A percentile compares a stretch with the other conserved stretches of the same genome.
These are phyloP conservation scores for Stereocaulon alpinum DNA, from an alignment of 495 filamentous ascomycete species.

Conservation along the genomic window DNA sequence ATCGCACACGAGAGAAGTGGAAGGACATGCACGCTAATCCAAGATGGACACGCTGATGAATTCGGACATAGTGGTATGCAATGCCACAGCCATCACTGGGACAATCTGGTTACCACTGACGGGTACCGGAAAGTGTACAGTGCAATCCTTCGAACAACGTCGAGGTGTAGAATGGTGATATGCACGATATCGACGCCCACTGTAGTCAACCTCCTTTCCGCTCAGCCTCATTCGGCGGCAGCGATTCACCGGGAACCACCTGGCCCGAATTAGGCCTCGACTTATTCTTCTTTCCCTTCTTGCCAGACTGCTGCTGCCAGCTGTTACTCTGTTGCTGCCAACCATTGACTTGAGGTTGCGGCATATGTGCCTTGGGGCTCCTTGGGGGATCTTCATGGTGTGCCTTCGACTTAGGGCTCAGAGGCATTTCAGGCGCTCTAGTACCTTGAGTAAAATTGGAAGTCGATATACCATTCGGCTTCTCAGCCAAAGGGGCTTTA, in stretches of 20 bases:
- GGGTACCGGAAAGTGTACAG: background rate
- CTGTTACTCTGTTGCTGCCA: slow-evolving; percentile 25
- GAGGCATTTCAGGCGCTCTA: slow-evolving; percentile 6
- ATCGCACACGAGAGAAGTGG: background rate
- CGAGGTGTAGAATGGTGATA: background rate
- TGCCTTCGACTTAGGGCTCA: slow-evolving; percentile 1
- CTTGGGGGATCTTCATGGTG: background rate
- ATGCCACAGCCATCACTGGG: background rate
- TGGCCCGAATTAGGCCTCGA: slow-evolving; percentile 27
- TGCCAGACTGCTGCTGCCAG: slow-evolving; percentile 35
- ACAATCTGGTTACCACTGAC: background rate
- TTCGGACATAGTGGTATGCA: background rate
- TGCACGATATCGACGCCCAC: background rate
- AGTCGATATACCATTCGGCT: slow-evolving; percentile 25
- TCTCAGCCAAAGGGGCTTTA: slow-evolving; percentile 26
- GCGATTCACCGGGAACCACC: slow-evolving; percentile 30
- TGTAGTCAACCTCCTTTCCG: slow-evolving; percentile 39
- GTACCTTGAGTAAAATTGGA: background rate
- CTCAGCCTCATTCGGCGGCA: slow-evolving; percentile 40
- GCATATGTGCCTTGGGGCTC: slow-evolving; percentile 1
- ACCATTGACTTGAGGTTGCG: slow-evolving; percentile 21
- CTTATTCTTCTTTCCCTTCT: slow-evolving; percentile 35
- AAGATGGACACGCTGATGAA: too few relatives aligned
- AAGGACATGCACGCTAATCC: background rate
- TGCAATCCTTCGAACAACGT: background rate